Conservation (phyloP, 495 filamentous ascomycete genomes). For the Lasiosphaeriaceae sp. region DNA sequence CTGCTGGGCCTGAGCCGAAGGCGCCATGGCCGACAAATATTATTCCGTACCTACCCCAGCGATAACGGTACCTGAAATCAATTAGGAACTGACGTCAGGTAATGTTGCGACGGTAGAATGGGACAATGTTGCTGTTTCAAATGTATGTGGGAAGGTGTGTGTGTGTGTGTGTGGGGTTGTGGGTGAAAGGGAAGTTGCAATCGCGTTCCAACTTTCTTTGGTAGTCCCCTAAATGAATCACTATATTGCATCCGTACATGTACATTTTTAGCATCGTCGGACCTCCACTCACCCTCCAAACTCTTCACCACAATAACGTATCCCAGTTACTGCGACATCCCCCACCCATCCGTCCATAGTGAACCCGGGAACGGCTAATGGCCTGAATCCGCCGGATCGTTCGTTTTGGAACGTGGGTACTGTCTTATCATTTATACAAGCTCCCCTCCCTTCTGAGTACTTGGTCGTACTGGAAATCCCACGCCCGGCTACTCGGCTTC, state of each 20-base stretch:
- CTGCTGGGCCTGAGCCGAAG: slow-evolving; percentile 58
- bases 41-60: background rate
- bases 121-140: too few species aligned
- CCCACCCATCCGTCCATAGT: background rate
- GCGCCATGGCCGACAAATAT: slow-evolving; percentile 36
- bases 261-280: background rate
- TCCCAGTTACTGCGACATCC: background rate
- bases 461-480: background rate
- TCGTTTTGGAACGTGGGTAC: background rate
- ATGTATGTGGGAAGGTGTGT: too few species aligned
- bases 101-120: too few species aligned
- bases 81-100: background rate
- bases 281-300: background rate
- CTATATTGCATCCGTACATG: background rate
- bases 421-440: background rate
- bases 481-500: background rate
- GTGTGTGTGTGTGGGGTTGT: too few species aligned
- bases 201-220: too few species aligned
- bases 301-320: background rate
- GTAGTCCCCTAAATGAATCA: too few species aligned
- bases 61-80: background rate
- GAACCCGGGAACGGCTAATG: background rate
- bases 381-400: background rate
- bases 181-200: too few species aligned
- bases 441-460: background rate